phyloP scores from a whole-genome alignment of 805 yeast species.

The Peterozyma xylosa region DNA sequence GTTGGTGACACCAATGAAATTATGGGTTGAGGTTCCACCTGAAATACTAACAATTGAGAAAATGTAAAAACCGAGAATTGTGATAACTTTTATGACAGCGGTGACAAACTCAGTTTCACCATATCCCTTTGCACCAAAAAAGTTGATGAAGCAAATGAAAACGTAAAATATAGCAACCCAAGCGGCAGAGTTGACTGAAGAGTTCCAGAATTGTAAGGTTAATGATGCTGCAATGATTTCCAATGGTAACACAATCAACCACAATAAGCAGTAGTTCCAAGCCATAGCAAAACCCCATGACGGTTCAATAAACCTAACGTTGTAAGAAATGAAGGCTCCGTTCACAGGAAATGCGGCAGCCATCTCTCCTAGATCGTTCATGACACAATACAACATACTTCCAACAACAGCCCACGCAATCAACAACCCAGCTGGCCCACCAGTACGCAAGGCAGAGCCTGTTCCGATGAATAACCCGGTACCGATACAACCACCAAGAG shows the following conservation, averaged over 20 bases:
- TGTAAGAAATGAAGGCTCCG: conserved; percentile 49
- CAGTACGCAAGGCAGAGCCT: conserved; percentile 40
- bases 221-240: conserved; percentile 60
- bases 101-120: conserved; percentile 66
- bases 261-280: conserved; percentile 62
- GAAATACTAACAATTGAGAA: conserved; percentile 46
- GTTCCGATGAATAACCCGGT: conserved; percentile 58
- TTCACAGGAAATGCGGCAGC: conserved; percentile 45
- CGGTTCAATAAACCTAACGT: conserved; percentile 51
- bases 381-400: conserved; percentile 40
- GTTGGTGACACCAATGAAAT: conserved; percentile 46
- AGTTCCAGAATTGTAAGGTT: conserved; percentile 46
- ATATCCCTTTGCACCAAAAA: conserved; percentile 50
- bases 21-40: conserved; percentile 45
- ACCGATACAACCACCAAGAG: conserved; percentile 63
- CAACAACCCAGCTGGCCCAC: conserved; percentile 54
- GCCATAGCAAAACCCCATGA: conserved; percentile 68
- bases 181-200: conserved; percentile 41
- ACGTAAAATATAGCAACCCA: conserved; percentile 52
- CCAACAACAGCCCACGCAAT: conserved; percentile 44
- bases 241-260: conserved; percentile 57
- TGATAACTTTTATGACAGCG: conserved; percentile 48
- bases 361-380: conserved; percentile 47
- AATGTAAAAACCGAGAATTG: conserved; percentile 53
- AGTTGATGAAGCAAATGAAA: conserved; percentile 38